Percentiles rank a stretch among this genome's conserved stretches.
Evolutionary conservation across 768 basidiomycete genomes (phyloP).

Genomic region (Coprinopsis sp.): DNA sequence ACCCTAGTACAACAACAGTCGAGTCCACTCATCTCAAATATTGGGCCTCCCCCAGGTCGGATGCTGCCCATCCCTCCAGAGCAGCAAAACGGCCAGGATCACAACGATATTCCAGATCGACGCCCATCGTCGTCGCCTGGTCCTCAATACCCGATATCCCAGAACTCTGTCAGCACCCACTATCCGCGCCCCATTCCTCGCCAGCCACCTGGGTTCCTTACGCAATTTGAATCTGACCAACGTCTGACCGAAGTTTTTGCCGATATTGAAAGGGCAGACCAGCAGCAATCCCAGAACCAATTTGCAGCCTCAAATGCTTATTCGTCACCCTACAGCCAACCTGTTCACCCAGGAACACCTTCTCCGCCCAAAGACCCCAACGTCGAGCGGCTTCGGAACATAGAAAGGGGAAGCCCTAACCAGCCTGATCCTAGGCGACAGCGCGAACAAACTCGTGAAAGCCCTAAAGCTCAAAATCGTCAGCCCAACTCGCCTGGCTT

Average conservation of each 20-base stretch:
- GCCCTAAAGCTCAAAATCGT: slow-evolving; percentile 40
- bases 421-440: slow-evolving; percentile 39
- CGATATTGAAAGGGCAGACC: slow-evolving; percentile 68
- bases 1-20: slow-evolving; percentile 38
- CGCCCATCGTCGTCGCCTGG: slow-evolving; percentile 30
- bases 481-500: slow-evolving; percentile 38
- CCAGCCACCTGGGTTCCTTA: slow-evolving; percentile 49
- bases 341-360: slow-evolving; percentile 24
- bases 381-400: slow-evolving; percentile 50
- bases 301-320: slow-evolving; percentile 31
- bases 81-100: slow-evolving; percentile 21
- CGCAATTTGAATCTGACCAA: slow-evolving; percentile 58
- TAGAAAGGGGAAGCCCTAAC: slow-evolving; percentile 54
- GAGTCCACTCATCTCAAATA: slow-evolving; percentile 40
- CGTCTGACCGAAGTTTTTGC: slow-evolving; percentile 67
- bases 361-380: slow-evolving; percentile 49
- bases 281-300: slow-evolving; percentile 52
- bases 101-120: slow-evolving; percentile 27
- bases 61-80: slow-evolving; percentile 44
- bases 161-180: slow-evolving; percentile 35
- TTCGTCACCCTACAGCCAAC: slow-evolving; percentile 20
- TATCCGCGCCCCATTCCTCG: slow-evolving; percentile 67
- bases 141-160: slow-evolving; percentile 27
- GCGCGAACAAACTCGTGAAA: slow-evolving; percentile 42
- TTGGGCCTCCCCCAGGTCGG: slow-evolving; percentile 37